Evolutionary conservation across 805 yeast species (phyloP).

Genomic region (Blastobotrys peoriensis): DNA sequence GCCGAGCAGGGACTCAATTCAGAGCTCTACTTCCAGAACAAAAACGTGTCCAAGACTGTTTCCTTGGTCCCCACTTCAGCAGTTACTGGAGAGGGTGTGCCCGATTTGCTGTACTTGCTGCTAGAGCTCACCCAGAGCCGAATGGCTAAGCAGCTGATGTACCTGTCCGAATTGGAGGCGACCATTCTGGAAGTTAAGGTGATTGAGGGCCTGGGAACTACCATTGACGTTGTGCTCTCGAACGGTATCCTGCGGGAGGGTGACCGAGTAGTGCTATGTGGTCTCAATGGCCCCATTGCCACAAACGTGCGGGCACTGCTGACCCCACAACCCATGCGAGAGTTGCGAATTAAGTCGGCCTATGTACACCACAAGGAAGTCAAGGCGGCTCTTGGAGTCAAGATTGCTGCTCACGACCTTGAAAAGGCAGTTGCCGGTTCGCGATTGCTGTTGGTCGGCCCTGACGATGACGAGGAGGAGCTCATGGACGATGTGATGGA

Average conservation of each 20-base stretch:
- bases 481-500: constrained; percentile 98
- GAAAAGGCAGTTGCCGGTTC: constrained; percentile 99
- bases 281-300: constrained; percentile 96
- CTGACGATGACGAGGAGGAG: constrained; percentile 97
- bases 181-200: constrained; percentile 97
- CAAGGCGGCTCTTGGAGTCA: constrained; percentile 98
- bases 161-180: constrained; percentile 88
- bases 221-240: constrained; percentile 96
- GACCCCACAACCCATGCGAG: constrained; percentile 97
- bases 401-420: constrained; percentile 94
- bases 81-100: constrained; percentile 99
- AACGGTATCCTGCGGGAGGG: constrained; percentile 95
- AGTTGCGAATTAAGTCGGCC: constrained; percentile 92
- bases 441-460: constrained; percentile 87
- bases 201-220: constrained; percentile 96
- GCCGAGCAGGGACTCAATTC: constrained; percentile 99
- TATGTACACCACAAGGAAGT: constrained; percentile 96
- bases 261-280: constrained; percentile 92
- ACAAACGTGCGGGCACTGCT: constrained; percentile 92
- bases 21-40: constrained; percentile 92
- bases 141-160: constrained; percentile 98
- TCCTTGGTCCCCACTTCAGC: constrained; percentile 98
- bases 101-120: constrained; percentile 92
- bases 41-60: constrained; percentile 86
- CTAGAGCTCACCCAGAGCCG: constrained; percentile 95